phyloP scores from a whole-genome alignment of 352 stramenopile species.

The Aphanomyces cochlioides region DNA sequence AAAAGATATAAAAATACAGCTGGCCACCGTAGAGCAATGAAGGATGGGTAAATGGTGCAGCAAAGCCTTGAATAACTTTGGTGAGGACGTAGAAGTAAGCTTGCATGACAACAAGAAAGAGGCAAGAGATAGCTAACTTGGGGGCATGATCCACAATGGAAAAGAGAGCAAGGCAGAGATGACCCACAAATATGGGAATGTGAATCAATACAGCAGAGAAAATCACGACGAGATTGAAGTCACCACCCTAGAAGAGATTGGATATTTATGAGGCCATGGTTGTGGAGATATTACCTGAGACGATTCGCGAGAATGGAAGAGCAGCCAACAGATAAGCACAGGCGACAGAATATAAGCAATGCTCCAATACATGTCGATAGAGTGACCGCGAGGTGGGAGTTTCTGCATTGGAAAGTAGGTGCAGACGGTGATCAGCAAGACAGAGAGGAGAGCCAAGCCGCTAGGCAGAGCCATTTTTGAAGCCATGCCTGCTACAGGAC shows the following conservation, averaged over 20 bases:
- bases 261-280: not conserved
- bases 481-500: not conserved
- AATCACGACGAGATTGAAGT: conserved; percentile 64
- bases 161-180: conserved; percentile 75
- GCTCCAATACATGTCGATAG: conserved; percentile 11
- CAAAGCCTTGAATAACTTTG: conserved; percentile 74
- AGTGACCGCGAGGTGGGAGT: not conserved
- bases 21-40: conserved; percentile 81
- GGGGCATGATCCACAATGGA: conserved; percentile 44
- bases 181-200: conserved; percentile 72
- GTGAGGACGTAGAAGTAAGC: conserved; percentile 83
- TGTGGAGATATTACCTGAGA: not conserved
- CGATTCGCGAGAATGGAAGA: not conserved
- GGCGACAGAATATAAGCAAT: conserved; percentile 12
- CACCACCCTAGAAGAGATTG: not conserved
- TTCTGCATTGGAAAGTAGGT: conserved; percentile 12
- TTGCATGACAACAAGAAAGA: conserved; percentile 80
- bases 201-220: conserved; percentile 78
- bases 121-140: conserved; percentile 67
- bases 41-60: conserved; percentile 73
- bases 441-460: not conserved
- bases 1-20: conserved; percentile 86
- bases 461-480: conserved; percentile 1
- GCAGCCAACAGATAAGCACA: not conserved
- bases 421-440: not conserved